Evolutionary conservation across 2,329 filamentous ascomycete species (phyloP).

Genomic region (Triangularia setosa): DNA sequence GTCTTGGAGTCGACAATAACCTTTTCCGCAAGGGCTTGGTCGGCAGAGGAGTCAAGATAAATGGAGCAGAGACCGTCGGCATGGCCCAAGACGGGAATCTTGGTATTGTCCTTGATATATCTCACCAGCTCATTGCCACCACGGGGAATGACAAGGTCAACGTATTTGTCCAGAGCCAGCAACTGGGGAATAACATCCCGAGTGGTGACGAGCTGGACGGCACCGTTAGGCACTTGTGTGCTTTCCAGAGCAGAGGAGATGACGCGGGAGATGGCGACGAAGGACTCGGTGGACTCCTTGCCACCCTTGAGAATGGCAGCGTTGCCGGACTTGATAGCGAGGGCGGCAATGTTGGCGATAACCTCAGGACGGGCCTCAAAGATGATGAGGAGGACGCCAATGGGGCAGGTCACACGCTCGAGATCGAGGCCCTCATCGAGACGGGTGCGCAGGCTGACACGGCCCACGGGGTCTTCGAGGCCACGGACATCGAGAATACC

Average conservation of each 20-base stretch:
- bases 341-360: conserved; percentile 93
- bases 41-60: conserved; percentile 78
- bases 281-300: conserved; percentile 94
- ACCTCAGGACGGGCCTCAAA: conserved; percentile 98
- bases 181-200: conserved; percentile 85
- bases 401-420: conserved; percentile 87
- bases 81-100: conserved; percentile 93
- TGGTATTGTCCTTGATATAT: conserved; percentile 84
- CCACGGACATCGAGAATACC: conserved; percentile 85
- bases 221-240: conserved; percentile 75
- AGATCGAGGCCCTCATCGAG: conserved; percentile 83
- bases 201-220: conserved; percentile 90
- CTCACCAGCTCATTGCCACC: conserved; percentile 87
- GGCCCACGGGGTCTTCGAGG: conserved; percentile 88
- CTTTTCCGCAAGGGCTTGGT: conserved; percentile 64
- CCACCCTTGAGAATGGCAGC: conserved; percentile 95
- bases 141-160: conserved; percentile 92
- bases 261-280: conserved; percentile 80
- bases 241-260: conserved; percentile 72
- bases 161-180: conserved; percentile 78
- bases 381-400: conserved; percentile 96
- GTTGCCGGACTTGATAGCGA: conserved; percentile 96
- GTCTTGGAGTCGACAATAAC: conserved; percentile 90
- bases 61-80: conserved; percentile 89
- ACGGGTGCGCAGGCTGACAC: conserved; percentile 74